These are phyloP conservation scores for Chrysosphaeria jannelii DNA, from an alignment of 2,329 filamentous ascomycete species.

Conservation along the genomic window DNA sequence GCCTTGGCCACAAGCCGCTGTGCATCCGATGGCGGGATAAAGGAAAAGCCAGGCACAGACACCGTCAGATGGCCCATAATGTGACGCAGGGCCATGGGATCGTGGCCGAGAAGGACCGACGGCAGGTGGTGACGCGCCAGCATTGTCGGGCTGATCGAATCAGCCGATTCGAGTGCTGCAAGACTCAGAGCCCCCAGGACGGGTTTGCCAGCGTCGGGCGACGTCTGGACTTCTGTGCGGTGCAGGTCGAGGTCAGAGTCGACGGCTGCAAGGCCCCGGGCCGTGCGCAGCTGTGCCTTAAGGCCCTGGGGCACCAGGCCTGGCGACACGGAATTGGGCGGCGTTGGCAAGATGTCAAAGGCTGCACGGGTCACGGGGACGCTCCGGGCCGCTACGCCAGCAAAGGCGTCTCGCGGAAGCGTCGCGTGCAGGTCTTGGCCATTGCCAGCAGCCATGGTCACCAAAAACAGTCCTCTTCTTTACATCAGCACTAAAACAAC, in stretches of 20 bases:
- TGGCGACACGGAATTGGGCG: slow-evolving; percentile 85
- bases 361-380: slow-evolving; percentile 30
- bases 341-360: slow-evolving; percentile 58
- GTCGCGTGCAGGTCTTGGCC: slow-evolving; percentile 35
- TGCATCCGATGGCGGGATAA: slow-evolving; percentile 69
- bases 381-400: slow-evolving; percentile 38
- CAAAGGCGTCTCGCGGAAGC: slow-evolving; percentile 37
- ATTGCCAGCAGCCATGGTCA: slow-evolving; percentile 29
- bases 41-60: slow-evolving; percentile 72
- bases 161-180: slow-evolving; percentile 33
- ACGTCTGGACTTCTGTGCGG: slow-evolving; percentile 19
- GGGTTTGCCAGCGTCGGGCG: background rate
- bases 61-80: slow-evolving; percentile 87
- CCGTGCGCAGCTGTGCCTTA: slow-evolving; percentile 32
- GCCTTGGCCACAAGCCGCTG: slow-evolving; percentile 77
- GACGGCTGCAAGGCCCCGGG: slow-evolving; percentile 23
- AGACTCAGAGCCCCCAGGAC: background rate
- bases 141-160: slow-evolving; percentile 58
- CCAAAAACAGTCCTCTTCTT: too few species aligned
- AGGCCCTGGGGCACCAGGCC: slow-evolving; percentile 55
- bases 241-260: slow-evolving; percentile 75
- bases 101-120: slow-evolving; percentile 66
- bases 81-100: slow-evolving; percentile 76
- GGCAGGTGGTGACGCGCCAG: slow-evolving; percentile 76
- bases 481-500: slow-evolving; percentile 9